Base-by-base conservation (phyloP, 257 asterid genomes). In the Ligustrum vulgare region DNA sequence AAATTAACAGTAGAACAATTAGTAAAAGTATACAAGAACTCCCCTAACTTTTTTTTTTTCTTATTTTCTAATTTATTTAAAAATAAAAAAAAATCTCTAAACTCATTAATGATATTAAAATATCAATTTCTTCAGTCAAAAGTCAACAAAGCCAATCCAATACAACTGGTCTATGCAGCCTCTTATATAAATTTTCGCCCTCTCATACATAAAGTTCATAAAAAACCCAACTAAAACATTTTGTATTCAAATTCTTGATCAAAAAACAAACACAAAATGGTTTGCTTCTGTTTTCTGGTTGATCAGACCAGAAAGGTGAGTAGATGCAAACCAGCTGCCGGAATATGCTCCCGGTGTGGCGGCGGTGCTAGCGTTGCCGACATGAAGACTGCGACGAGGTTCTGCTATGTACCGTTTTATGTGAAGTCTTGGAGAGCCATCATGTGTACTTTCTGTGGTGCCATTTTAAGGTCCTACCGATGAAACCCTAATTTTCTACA, bases 341-440 rank as follows among this genome's bases (percentile, higher is more conserved):
- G 98, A 73, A 86, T 75, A 77, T 93, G 98, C 75, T 86, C 97
- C 0, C 89, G 97, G 34, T 92, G 97, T 75, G 97, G 98, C 66
- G 97, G 97, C 32, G 97, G 97, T 5, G 98, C 98, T 1, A 92
- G 95, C 72, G 98, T 92, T 5, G 98, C 98, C 8, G 94, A 94
- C 77, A 90, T 94, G 97, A 94, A 92, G 82, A 92, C 97, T 11
- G 93, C 95, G 71, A 94, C 98, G 11, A 84, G 98, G 71, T 94
- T 94, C 78, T 94, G 98, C 82, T 82, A 81, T 66, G 94, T 94
- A 18, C 97, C 98, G 8, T 92, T 94, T 72, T 90, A 94, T 79
- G 84, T 88, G 89, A 92, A 79, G 85, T 78, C 84, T 31, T 92
- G 98, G 98, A 90, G 90, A 71, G 98, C 98, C 3, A 90, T 94